Evolutionary conservation across 805 yeast species (phyloP).

Genomic region (Metschnikowia shivogae): DNA sequence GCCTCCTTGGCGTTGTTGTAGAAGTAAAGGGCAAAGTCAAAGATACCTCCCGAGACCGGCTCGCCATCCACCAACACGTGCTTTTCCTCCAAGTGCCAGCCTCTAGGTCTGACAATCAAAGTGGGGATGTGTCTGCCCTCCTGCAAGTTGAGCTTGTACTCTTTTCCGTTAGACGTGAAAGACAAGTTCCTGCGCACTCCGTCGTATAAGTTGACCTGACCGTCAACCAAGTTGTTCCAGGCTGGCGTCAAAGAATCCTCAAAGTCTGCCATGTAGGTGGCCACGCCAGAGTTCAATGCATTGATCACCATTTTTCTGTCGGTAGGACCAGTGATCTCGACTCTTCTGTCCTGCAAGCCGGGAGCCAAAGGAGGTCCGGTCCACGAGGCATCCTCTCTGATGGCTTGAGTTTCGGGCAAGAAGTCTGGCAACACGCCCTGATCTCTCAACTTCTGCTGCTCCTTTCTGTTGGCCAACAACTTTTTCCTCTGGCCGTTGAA

Average conservation of each 20-base stretch:
- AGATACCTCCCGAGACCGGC: conserved; percentile 71
- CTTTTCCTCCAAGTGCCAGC: conserved; percentile 79
- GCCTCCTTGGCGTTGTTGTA: conserved; percentile 67
- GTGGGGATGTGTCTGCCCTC: conserved; percentile 64
- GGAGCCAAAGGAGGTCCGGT: conserved; percentile 69
- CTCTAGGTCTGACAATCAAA: conserved; percentile 80
- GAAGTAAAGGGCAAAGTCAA: conserved; percentile 77
- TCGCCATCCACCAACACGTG: conserved; percentile 70
- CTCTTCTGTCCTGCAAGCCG: conserved; percentile 69
- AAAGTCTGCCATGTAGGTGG: conserved; percentile 82
- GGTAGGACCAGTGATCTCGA: conserved; percentile 84
- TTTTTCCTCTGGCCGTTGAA: conserved; percentile 60
- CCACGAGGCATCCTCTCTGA: conserved; percentile 73
- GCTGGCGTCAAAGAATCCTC: conserved; percentile 85
- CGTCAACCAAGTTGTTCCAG: conserved; percentile 74
- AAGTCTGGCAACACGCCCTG: conserved; percentile 59
- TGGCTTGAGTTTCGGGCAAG: conserved; percentile 61
- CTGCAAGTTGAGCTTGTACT: conserved; percentile 40
- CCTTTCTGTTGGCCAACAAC: conserved; percentile 58
- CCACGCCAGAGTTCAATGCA: conserved; percentile 73
- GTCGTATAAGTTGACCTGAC: conserved; percentile 75
- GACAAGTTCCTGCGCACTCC: conserved; percentile 64
- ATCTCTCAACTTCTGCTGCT: conserved; percentile 59
- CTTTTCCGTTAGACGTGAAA: conserved; percentile 40
- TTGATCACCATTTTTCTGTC: conserved; percentile 80